These are phyloP conservation scores for Stropharia rugosoannulata DNA, from an alignment of 768 basidiomycete species.

Conservation along the genomic window DNA sequence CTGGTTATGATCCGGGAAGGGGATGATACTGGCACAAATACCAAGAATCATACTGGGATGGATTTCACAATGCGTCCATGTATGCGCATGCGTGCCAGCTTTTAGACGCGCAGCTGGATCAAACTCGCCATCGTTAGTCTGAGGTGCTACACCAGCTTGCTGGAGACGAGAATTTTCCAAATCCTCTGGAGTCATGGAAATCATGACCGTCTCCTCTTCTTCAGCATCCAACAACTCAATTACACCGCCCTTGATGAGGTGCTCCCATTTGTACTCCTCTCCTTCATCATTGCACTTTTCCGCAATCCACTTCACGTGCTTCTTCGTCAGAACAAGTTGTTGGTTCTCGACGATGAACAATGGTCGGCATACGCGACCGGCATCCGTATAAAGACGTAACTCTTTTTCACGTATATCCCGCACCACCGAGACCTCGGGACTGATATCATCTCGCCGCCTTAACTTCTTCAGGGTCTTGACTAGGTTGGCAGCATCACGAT, in stretches of 20 bases:
- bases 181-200: constrained; percentile 98
- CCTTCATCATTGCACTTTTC: constrained; percentile 58
- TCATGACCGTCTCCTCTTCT: constrained; percentile 99
- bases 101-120: constrained; percentile 91
- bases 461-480: constrained; percentile 93
- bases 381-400: constrained; percentile 91
- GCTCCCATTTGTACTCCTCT: constrained; percentile 80
- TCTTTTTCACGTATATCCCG: constrained; percentile 97
- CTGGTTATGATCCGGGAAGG: constrained; percentile 99
- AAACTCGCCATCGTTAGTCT: constrained; percentile 65
- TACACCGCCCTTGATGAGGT: constrained; percentile 82
- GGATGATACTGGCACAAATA: constrained; percentile 98
- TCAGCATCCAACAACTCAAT: constrained; percentile 96
- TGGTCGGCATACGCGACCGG: constrained; percentile 95
- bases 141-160: constrained; percentile 56
- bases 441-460: constrained; percentile 92
- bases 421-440: constrained; percentile 94
- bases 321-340: constrained; percentile 78
- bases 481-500: constrained; percentile 90
- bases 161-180: constrained; percentile 79
- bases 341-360: constrained; percentile 96
- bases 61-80: constrained; percentile 99
- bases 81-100: constrained; percentile 79
- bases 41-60: constrained; percentile 99
- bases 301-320: constrained; percentile 74